A percentile compares a stretch with the other conserved stretches of the same genome.
phyloP scores from a whole-genome alignment of 208 protist genomes.

The Tritrichomonas foetus region DNA sequence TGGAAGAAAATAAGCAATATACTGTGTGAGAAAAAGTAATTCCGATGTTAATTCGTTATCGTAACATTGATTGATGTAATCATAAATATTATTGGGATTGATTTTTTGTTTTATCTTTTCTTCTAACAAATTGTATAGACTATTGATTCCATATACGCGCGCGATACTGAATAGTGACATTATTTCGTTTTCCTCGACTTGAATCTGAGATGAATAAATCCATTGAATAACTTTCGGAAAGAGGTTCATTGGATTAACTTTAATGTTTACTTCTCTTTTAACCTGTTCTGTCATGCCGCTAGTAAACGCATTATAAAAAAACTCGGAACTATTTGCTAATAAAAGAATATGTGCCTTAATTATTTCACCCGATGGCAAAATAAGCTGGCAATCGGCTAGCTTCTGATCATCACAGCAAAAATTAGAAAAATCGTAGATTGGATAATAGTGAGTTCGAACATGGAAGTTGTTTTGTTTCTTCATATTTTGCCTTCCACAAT shows the following conservation, averaged over 20 bases:
- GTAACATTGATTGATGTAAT: not conserved
- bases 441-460: no score
- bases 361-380: not conserved
- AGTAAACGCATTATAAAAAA: constrained; percentile 20
- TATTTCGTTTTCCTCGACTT: not conserved
- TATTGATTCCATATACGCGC: not conserved
- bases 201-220: not conserved
- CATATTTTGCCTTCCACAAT: no score
- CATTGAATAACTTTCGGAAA: not conserved
- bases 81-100: not conserved
- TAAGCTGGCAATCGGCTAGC: no score
- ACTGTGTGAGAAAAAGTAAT: not conserved
- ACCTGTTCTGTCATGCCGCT: not conserved
- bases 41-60: not conserved
- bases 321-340: not conserved
- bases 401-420: no score
- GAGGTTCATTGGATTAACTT: not conserved
- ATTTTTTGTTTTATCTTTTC: not conserved
- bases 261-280: not conserved
- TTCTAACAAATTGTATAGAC: not conserved
- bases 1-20: not conserved
- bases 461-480: no score
- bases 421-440: no score
- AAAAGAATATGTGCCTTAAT: not conserved
- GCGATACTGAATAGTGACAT: not conserved